Conservation (phyloP, 441 rosid genomes). For the Brassica balearica region DNA sequence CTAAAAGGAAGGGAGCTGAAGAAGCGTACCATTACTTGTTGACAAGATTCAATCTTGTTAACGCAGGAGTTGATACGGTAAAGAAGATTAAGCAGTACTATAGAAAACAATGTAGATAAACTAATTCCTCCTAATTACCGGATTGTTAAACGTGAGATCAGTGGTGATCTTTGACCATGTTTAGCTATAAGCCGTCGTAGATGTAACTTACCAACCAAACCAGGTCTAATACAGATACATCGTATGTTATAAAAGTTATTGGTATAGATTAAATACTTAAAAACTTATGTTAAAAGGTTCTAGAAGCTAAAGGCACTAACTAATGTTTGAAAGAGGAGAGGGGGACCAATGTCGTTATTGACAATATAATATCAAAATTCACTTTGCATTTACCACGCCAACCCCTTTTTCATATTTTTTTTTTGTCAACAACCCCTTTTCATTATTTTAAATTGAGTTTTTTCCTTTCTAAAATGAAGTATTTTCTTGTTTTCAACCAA, state of each 20-base stretch:
- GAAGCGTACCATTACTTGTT: not conserved
- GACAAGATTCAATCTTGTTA: not conserved
- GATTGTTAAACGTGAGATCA: not conserved
- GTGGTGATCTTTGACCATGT: not conserved
- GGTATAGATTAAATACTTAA: not conserved
- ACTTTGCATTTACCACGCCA: slow-evolving; percentile 31
- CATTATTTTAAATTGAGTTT: not conserved
- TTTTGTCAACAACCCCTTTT: not conserved
- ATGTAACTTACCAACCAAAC: not conserved
- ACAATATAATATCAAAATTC: slow-evolving; percentile 19
- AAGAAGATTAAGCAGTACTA: not conserved
- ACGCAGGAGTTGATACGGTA: not conserved
- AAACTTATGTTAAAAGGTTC: slow-evolving; percentile 3
- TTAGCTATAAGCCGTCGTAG: not conserved
- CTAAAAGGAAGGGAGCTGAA: not conserved
- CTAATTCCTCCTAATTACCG: not conserved
- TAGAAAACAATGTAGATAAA: not conserved
- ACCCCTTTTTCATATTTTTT: not conserved
- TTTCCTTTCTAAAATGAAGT: not conserved
- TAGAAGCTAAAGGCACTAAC: slow-evolving; percentile 19
- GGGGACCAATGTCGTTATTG: not conserved
- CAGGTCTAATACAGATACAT: not conserved
- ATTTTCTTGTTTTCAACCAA: not conserved
- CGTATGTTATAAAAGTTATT: not conserved
- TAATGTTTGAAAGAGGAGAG: slow-evolving; percentile 11